Evolutionary conservation across 768 basidiomycete species (phyloP), one percentile per base, ranked within the genome.

Genomic region (Amyloporia xantha): DNA sequence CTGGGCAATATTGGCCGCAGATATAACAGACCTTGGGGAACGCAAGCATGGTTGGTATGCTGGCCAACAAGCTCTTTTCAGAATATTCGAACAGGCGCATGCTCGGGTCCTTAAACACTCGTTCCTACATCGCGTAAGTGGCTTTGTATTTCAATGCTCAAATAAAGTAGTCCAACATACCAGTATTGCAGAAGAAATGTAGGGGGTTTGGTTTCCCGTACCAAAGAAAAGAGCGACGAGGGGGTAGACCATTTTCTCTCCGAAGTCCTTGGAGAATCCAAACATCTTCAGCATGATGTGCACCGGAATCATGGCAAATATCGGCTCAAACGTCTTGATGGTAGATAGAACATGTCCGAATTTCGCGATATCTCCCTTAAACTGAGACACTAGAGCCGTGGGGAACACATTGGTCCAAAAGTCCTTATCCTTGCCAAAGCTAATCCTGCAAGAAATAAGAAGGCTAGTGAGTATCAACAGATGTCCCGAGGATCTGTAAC

Each of bases 331-430:
- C 41, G 50, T 58, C 54, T 66, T 65, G 45, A 67, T 67, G 4
- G 55, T 51, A 36, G 61, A 60, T 15, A 70, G 55, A 2, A 59
- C 62, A 23, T 60, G 51, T 4, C 62, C 64, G 37, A 71, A 68
- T 47, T 64, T 64, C 37, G 57, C 58, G 39, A 68, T 66, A 47
- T 69, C 63, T 20, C 51, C 48, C 26, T 59, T 47, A 50, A 64
- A 63, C 33, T 60, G 52, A 7, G 59, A 42, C n/a, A 64, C 61
- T 19, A 68, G 58, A 20, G 53, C 48, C 2, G 64, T 59, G 5
- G 69, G 69, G 47, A 66, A 70, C 47, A 71, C 66, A 44, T 70
- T 70, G 27, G 67, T 64, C 68, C 68, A 71, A 45, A 71, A 71
- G 48, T 65, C 59, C 36, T 63, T 57, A 41, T 58, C 64, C 47